phyloP scores from a whole-genome alignment of 768 basidiomycete species.

The Tulasnella calospora region DNA sequence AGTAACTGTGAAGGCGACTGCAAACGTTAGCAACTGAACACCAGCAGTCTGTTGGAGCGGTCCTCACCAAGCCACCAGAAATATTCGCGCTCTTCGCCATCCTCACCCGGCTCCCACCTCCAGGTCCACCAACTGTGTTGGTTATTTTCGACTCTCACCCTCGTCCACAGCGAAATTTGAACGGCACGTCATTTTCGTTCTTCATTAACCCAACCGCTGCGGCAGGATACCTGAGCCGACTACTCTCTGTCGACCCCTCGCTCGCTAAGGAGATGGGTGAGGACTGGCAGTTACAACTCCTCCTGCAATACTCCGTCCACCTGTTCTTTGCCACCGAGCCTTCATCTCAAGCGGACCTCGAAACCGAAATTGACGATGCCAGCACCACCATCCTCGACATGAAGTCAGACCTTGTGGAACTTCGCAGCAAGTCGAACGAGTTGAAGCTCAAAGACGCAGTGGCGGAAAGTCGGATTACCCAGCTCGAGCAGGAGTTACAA shows the following conservation, averaged over 20 bases:
- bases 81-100: conserved; percentile 53
- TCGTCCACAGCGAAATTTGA: conserved; percentile 49
- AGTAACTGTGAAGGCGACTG: neutral
- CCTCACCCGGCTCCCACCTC: neutral
- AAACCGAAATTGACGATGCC: conserved; percentile 39
- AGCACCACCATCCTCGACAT: conserved; percentile 47
- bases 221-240: conserved; percentile 19
- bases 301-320: conserved; percentile 57
- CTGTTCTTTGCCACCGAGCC: conserved; percentile 43
- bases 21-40: neutral
- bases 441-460: conserved; percentile 30
- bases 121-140: conserved; percentile 39
- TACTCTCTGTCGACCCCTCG: conserved; percentile 20
- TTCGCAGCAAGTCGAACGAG: conserved; percentile 33
- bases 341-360: neutral
- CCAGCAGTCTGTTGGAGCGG: conserved; percentile 35
- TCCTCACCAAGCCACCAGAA: conserved; percentile 69
- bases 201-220: conserved; percentile 29
- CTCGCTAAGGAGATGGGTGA: conserved; percentile 31
- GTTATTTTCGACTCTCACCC: conserved; percentile 66
- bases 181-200: conserved; percentile 56
- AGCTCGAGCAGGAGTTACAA: conserved; percentile 35
- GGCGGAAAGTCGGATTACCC: conserved; percentile 30
- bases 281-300: conserved; percentile 62
- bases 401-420: conserved; percentile 41